Conservation (phyloP, 2,329 filamentous ascomycete species). For the Claviceps africana region DNA sequence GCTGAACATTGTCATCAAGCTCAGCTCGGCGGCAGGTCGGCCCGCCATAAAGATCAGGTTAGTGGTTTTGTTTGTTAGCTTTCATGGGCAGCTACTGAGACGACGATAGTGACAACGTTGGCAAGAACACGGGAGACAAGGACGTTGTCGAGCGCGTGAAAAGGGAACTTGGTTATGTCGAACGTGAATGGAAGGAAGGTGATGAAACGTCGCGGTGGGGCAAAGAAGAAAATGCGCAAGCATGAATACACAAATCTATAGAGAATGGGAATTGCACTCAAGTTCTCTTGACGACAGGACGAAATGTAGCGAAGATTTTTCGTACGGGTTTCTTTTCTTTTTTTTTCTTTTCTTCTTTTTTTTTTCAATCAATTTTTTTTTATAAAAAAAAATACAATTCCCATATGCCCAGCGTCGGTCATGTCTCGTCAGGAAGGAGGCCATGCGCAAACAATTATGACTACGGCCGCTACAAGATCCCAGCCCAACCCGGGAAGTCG, state of each 20-base stretch:
- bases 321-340: no score
- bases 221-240: conserved; percentile 24
- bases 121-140: conserved; percentile 88
- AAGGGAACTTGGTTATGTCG: conserved; percentile 68
- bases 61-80: conserved; percentile 5
- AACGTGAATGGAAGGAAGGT: conserved; percentile 69
- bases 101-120: conserved; percentile 52
- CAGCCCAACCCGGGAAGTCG: not conserved
- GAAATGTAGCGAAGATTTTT: not conserved
- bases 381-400: not conserved
- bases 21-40: conserved; percentile 68
- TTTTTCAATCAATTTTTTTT: no score
- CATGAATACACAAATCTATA: not conserved
- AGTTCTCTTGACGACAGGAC: not conserved
- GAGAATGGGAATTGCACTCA: not conserved
- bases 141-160: conserved; percentile 72
- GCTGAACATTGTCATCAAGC: conserved; percentile 95
- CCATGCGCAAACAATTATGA: not conserved
- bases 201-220: conserved; percentile 80
- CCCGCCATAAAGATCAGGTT: conserved; percentile 78
- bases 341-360: no score
- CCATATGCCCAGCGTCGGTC: not conserved
- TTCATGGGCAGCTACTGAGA: conserved; percentile 8
- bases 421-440: not conserved
- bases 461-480: not conserved